Evolutionary conservation across 164 flowering plant genomes (phyloP).

Genomic region (Santalum album): DNA sequence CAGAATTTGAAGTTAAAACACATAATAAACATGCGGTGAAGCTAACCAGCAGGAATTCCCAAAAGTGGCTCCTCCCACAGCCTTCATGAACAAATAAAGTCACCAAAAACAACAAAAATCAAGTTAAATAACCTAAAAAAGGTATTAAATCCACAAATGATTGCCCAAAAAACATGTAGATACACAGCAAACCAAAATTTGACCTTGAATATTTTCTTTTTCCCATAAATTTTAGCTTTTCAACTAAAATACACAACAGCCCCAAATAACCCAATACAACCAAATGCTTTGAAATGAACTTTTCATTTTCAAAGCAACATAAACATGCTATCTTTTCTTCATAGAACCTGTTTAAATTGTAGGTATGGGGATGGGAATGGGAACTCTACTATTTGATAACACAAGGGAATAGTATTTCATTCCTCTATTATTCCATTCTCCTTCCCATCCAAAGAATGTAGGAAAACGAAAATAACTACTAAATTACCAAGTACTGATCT

Average conservation of each 20-base stretch:
- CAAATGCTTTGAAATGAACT: too few species aligned
- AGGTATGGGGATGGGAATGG: too few species aligned
- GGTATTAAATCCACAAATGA: background rate
- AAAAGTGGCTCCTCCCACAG: conserved; percentile 49
- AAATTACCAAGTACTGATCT: conserved; percentile 45
- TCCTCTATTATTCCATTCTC: too few species aligned
- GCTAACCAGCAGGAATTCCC: conserved; percentile 57
- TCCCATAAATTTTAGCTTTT: too few species aligned
- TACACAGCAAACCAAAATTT: too few species aligned
- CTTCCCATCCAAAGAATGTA: background rate
- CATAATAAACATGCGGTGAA: background rate
- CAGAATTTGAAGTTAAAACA: background rate
- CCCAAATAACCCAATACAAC: background rate
- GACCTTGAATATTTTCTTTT: too few species aligned
- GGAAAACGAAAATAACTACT: background rate
- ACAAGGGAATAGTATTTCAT: too few species aligned
- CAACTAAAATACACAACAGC: background rate
- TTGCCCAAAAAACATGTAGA: too few species aligned
- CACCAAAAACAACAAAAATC: background rate
- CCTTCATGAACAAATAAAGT: conserved; percentile 53
- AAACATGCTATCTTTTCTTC: too few species aligned
- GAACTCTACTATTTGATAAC: too few species aligned
- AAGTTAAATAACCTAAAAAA: background rate
- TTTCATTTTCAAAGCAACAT: too few species aligned
- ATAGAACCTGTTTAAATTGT: too few species aligned